These are phyloP conservation scores for Fraxinus floribunda DNA, from an alignment of 305 asterid genomes.

Conservation along the genomic window DNA sequence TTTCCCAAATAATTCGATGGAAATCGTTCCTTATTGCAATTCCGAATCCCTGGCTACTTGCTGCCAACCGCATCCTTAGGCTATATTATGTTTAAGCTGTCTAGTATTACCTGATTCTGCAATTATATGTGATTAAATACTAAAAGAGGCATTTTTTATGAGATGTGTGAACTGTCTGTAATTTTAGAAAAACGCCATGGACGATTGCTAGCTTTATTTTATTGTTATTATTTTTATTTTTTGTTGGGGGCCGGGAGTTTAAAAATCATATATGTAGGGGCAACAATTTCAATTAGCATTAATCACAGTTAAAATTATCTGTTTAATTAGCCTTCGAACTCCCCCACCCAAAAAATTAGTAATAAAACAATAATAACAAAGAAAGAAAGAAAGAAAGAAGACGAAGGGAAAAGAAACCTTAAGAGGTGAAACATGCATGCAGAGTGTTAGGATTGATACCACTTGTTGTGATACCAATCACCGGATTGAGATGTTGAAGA, in stretches of 20 bases:
- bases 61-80: neutral
- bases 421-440: neutral
- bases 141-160: constrained; percentile 1
- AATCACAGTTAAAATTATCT: neutral
- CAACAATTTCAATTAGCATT: neutral
- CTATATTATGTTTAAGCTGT: neutral
- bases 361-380: neutral
- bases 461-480: no score
- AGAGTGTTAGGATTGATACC: no score
- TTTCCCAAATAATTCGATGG: neutral
- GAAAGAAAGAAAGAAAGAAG: neutral
- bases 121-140: neutral
- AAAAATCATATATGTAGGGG: neutral
- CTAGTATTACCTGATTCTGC: constrained; percentile 9
- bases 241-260: neutral
- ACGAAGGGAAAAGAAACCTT: neutral
- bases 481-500: no score
- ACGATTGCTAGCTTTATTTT: neutral
- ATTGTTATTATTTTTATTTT: neutral
- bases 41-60: neutral
- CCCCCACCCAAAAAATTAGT: neutral
- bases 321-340: neutral
- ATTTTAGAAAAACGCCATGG: neutral
- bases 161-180: neutral
- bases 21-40: neutral